These are phyloP conservation scores for Ceriops zippeliana DNA, from an alignment of 345 rosid genomes.

Conservation along the genomic window DNA sequence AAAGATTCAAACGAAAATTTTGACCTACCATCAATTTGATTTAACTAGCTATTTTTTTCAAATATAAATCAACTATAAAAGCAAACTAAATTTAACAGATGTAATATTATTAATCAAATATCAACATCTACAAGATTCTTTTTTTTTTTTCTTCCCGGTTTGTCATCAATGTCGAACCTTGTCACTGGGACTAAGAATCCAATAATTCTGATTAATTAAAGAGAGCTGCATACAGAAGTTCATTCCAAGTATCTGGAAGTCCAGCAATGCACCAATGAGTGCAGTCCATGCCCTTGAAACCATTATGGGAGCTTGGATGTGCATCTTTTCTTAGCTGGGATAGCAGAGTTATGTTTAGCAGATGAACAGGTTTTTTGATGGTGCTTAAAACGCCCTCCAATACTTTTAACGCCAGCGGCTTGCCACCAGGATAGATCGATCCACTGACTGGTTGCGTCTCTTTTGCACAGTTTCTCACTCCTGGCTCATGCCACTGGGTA, in stretches of 20 bases:
- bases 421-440: conserved; percentile 35
- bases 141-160: too few relatives aligned
- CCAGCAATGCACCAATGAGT: conserved; percentile 78
- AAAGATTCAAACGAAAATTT: too few relatives aligned
- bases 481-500: conserved; percentile 49
- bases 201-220: conserved; percentile 3
- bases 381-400: conserved; percentile 38
- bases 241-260: conserved; percentile 60
- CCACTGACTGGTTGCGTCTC: conserved; percentile 43
- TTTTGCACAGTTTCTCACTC: conserved; percentile 41
- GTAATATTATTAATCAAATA: too few relatives aligned
- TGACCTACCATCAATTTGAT: too few relatives aligned
- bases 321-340: conserved; percentile 73
- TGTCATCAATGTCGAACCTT: too few relatives aligned
- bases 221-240: conserved; percentile 46
- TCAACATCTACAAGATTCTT: too few relatives aligned
- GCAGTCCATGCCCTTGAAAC: conserved; percentile 59
- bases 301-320: conserved; percentile 51
- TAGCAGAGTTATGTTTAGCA: conserved; percentile 56
- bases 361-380: conserved; percentile 46
- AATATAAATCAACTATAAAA: too few relatives aligned
- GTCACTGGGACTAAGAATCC: neutral
- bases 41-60: too few relatives aligned
- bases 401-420: conserved; percentile 38
- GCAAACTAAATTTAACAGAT: too few relatives aligned